Conservation (phyloP, 1,284 basidiomycete species). For the Mrakiaceae sp. region DNA sequence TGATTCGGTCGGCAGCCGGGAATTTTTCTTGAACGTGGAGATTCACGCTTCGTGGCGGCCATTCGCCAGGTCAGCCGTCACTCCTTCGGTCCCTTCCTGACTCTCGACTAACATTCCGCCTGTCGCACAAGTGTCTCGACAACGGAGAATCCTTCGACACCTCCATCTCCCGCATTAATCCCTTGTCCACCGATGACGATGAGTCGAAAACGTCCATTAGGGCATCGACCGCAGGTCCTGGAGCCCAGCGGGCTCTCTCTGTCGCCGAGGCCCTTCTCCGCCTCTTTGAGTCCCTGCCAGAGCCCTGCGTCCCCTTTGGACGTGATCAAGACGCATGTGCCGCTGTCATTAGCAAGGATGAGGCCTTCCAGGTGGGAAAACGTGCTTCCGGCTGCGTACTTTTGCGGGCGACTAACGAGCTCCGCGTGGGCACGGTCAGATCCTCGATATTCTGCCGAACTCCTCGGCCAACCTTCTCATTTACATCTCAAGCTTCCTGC, state of each 20-base stretch:
- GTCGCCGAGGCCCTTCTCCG: not conserved
- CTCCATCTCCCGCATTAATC: not conserved
- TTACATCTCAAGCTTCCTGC: conserved; percentile 2
- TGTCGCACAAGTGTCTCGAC: conserved; percentile 3
- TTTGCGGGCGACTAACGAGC: too few relatives aligned
- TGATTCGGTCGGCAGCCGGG: not conserved
- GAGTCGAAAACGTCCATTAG: too few relatives aligned
- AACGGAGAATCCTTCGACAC: not conserved
- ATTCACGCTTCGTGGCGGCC: not conserved
- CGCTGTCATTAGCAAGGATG: not conserved
- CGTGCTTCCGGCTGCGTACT: too few relatives aligned
- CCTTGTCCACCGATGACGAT: too few relatives aligned
- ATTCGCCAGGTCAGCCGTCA: not conserved
- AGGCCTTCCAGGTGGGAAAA: not conserved
- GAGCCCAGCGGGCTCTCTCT: not conserved
- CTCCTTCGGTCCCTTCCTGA: not conserved
- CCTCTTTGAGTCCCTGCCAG: not conserved
- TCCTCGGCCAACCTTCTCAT: not conserved
- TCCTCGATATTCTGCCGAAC: not conserved
- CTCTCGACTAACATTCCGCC: not conserved
- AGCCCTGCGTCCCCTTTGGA: conserved; percentile 4
- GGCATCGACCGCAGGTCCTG: too few relatives aligned
- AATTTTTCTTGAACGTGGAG: not conserved
- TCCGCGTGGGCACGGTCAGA: not conserved
- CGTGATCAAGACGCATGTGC: not conserved